Evolutionary conservation across 805 yeast genomes (phyloP), one percentile per base, ranked within the genome.

Genomic region (Pichia californica): DNA sequence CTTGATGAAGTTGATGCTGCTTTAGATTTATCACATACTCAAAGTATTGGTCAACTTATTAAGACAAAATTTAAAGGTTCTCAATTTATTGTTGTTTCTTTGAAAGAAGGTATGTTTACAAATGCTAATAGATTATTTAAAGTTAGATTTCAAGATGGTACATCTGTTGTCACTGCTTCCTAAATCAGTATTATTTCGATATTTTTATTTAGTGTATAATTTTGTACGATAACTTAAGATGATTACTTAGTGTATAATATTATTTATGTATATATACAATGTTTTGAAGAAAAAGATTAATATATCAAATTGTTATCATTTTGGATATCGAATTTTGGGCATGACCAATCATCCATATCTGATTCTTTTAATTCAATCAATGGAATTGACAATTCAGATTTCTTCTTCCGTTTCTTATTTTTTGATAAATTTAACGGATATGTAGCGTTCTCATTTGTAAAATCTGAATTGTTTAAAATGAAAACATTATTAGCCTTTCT

Each of bases 1-100:
- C 69, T 93, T 45, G 99, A 93, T 65, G 99, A 93, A 66, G 97
- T 93, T 31, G 99, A 93, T 67, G 99, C 99, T 1, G 99, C 99
- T 1, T 73, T 93, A 51, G 99, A 93, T 70, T 74, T 91, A 51
- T 86, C 94, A 46, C 99, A 93, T 60, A 93, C 99, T 1, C 98
- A 93, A 62, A 93, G 93, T 57, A 93, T 93, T 56, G 99, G 99
- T 4, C 96, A 88, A 57, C 71, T 93, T 60, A 93, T 93, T 63
- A 93, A 91, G 66, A 91, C 97, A 0, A 71, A 96, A 53, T 93
- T 93, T 66, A 84, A 86, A 62, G 96, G 95, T 1, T 85, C 97
- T 2, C 99, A 93, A 60, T 93, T 93, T 61, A 91, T 93, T 51
- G 95, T 93, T 38, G 99, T 93, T 19, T 87, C 96, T 23, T 77